Percentiles rank a stretch among this genome's conserved stretches.
These are phyloP conservation scores for Jamesozyma spencerorum DNA, from an alignment of 805 yeast genomes.

Conservation along the genomic window DNA sequence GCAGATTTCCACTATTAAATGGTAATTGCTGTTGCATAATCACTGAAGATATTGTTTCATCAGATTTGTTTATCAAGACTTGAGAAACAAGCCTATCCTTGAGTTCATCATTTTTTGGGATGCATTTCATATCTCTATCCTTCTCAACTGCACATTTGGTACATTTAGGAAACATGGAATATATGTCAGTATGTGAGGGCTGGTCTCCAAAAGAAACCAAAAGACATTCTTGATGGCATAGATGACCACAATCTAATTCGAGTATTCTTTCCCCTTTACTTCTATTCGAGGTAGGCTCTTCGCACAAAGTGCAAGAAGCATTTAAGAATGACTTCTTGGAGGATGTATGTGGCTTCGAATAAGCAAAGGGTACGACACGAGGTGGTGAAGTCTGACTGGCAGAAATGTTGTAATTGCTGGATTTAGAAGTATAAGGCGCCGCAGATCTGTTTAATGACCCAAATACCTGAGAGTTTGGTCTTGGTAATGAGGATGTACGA, in stretches of 20 bases:
- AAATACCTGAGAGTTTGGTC: slow-evolving; percentile 13
- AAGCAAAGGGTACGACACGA: slow-evolving; percentile 11
- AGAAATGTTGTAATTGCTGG: not conserved
- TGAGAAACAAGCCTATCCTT: slow-evolving; percentile 24
- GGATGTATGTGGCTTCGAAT: slow-evolving; percentile 4
- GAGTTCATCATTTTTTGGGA: slow-evolving; percentile 22
- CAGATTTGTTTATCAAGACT: slow-evolving; percentile 11
- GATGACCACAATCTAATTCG: slow-evolving; percentile 45
- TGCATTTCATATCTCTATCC: slow-evolving; percentile 13
- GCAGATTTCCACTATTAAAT: too few species aligned
- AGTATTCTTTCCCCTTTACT: slow-evolving; percentile 38
- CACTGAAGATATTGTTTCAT: not conserved
- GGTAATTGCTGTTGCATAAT: not conserved
- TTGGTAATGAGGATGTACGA: slow-evolving; percentile 25
- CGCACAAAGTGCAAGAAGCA: slow-evolving; percentile 36
- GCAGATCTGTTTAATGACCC: not conserved
- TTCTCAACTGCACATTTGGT: slow-evolving; percentile 13
- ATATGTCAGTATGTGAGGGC: slow-evolving; percentile 9
- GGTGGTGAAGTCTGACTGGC: slow-evolving; percentile 7
- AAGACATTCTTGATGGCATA: slow-evolving; percentile 51
- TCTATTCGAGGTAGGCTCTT: slow-evolving; percentile 39
- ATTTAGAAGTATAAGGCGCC: not conserved
- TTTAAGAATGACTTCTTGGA: slow-evolving; percentile 22
- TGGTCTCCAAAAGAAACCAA: slow-evolving; percentile 30
- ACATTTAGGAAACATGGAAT: slow-evolving; percentile 24